These are phyloP conservation scores for Wickerhamia fluorescens DNA, from an alignment of 805 yeast genomes.

Conservation along the genomic window DNA sequence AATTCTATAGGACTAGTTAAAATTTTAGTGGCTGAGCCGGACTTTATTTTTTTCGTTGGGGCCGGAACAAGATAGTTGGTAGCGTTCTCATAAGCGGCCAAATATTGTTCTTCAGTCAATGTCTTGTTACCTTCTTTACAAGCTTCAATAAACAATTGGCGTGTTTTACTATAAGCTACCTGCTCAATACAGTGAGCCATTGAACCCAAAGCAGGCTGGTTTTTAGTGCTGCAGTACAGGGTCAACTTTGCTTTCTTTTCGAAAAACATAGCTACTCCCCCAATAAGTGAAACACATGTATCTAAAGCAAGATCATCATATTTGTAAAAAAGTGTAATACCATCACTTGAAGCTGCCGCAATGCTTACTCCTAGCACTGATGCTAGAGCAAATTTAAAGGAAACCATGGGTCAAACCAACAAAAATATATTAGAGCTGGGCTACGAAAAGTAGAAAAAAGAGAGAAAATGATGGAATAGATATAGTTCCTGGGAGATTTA, in stretches of 20 bases:
- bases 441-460: no score
- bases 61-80: conserved; percentile 28
- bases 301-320: conserved; percentile 17
- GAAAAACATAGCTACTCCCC: conserved; percentile 20
- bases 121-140: conserved; percentile 9
- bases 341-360: no score
- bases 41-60: conserved; percentile 18
- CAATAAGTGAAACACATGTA: conserved; percentile 19
- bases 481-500: no score
- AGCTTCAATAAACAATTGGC: conserved; percentile 9
- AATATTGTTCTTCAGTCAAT: conserved; percentile 24
- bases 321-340: conserved; percentile 3
- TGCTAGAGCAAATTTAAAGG: no score
- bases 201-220: conserved; percentile 34
- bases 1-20: conserved; percentile 29
- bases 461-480: no score
- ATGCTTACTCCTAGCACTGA: no score
- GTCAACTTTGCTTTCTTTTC: conserved; percentile 13
- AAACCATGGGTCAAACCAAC: no score
- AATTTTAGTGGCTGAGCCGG: background rate
- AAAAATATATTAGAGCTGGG: no score
- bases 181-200: conserved; percentile 27
- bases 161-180: conserved; percentile 11
- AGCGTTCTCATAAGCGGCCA: conserved; percentile 35
- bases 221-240: conserved; percentile 26